Base-by-base conservation (phyloP, 768 basidiomycete genomes). In the Neoboletus subvelutipes region DNA sequence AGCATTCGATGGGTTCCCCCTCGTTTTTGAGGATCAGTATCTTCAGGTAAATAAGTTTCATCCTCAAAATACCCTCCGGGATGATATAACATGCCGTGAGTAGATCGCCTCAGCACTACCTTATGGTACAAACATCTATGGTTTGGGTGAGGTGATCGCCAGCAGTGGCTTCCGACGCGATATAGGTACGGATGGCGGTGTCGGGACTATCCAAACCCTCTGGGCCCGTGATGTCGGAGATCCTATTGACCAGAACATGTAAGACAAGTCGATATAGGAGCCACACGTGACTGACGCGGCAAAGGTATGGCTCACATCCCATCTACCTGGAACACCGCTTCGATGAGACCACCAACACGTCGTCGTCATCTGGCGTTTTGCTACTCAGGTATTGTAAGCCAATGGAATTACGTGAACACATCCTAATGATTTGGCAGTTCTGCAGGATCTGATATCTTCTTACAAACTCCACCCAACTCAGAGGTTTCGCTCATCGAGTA, bases 21-120 rank as follows among this genome's bases (percentile, higher is more conserved):
- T 92, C 12, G 81, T 92, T 13, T 92, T 92, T 64, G 89, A 92
- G 62, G 83, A 92, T 59, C 86, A 87, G 64, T 92, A 90, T 66
- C 77, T 92, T 22, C 88, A 91, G 78, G 83, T 83, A 55, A 48
- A 57, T 31, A 12, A 1, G 18, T 29, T 24, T 31, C 10, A 10
- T 22, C 1, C 28, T 46, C 31, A n/a, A n/a, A 20, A 34, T 40
- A 29, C 22, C 8, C 28, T 36, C 17, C 12, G 37, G 5, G 39
- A 18, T 48, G 12, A 48, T 34, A n/a, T 34, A 17, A 26, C 22
- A n/a, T 9, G 15, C 24, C 3, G 42, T 1, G 51, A 17, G 3
- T 57, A 85, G 84, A 60, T 92, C 20, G 74, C 87, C 1, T 88
- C 87, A 4, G 79, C 85, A 0, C 74, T 92, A 2, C 87, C 90